Evolutionary conservation across 164 flowering plant species (phyloP), one percentile per base, ranked within the genome.

Genomic region (Kalanchoe fedtschenkoi): DNA sequence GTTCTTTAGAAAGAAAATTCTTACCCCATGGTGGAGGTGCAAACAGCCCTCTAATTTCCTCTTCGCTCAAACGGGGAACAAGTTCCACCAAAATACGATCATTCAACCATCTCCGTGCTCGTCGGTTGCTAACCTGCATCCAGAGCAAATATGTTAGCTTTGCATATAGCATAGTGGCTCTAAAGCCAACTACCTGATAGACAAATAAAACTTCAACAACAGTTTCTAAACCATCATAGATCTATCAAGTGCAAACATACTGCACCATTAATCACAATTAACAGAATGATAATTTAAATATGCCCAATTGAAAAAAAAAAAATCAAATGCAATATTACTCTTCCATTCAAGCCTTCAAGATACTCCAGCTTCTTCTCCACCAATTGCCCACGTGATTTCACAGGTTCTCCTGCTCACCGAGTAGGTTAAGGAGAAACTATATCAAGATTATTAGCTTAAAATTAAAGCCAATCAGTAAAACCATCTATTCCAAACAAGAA

Each of bases 21-120:
- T 74, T 84, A 91, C 98, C 98, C 89, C 89, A 89, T 21, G 98
- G 98, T 51, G 98, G 98, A 34, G 98, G 96, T 68, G 98, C 91
- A 79, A 92, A 92, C 66, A 92, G 76, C 68, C 98, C 96, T 65
- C 93, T 83, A 39, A 92, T 88, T 80, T 92, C 98, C 39, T 92
- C 87, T 39, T 74, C 96, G 77, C 83, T 73, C 66, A 92, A 68
- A 16, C 83, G 93, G 42, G 98, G 98, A 66, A 92, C 91, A 70
- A 92, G 98, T 68, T 92, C 98, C 81, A 92, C 80, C 74, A 92
- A 70, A 64, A 92, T 62, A 19, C 95, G 90, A 75, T 92, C 96
- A 71, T 92, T 92, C 68, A 92, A 62, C 93, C 87, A 86, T 74
- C 93, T 83, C 22, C 96, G 89, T 62, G 93, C 69, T 29, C 88